Evolutionary conservation across 1,284 basidiomycete species (phyloP).

Genomic region (Heterobasidion irregulare): DNA sequence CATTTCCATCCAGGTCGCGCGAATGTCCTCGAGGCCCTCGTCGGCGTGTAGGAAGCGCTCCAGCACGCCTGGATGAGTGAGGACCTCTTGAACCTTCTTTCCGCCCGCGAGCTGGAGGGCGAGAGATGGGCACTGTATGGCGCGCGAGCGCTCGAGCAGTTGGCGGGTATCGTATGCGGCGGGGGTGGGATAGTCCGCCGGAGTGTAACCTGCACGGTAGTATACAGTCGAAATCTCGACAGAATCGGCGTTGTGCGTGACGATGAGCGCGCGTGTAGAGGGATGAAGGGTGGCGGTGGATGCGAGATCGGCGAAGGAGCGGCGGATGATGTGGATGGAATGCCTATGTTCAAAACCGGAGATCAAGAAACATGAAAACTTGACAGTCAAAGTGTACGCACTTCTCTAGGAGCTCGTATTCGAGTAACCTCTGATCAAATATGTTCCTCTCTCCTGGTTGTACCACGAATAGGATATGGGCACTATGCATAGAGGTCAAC

Average conservation of each 20-base stretch:
- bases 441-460: conserved; percentile 91
- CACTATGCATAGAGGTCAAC: conserved; percentile 26
- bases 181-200: conserved; percentile 67
- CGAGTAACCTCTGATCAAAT: conserved; percentile 88
- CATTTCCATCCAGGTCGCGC: conserved; percentile 74
- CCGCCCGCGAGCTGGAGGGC: conserved; percentile 90
- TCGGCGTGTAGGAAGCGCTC: conserved; percentile 57
- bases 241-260: conserved; percentile 19
- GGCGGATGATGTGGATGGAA: conserved; percentile 64
- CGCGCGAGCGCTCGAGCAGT: conserved; percentile 68
- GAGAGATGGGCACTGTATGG: conserved; percentile 92
- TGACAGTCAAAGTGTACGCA: conserved; percentile 23
- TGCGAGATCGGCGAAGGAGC: conserved; percentile 66
- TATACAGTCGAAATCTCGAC: conserved; percentile 79
- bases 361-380: neutral
- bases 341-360: conserved; percentile 36
- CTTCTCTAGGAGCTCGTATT: conserved; percentile 79
- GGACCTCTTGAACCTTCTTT: conserved; percentile 93
- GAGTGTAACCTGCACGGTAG: conserved; percentile 84
- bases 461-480: conserved; percentile 81
- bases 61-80: conserved; percentile 68
- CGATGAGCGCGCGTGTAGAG: conserved; percentile 28
- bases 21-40: conserved; percentile 40
- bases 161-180: conserved; percentile 65
- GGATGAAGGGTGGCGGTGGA: conserved; percentile 39